These are phyloP conservation scores for Fremontodendron californicum DNA, from an alignment of 345 rosid species.

Conservation along the genomic window DNA sequence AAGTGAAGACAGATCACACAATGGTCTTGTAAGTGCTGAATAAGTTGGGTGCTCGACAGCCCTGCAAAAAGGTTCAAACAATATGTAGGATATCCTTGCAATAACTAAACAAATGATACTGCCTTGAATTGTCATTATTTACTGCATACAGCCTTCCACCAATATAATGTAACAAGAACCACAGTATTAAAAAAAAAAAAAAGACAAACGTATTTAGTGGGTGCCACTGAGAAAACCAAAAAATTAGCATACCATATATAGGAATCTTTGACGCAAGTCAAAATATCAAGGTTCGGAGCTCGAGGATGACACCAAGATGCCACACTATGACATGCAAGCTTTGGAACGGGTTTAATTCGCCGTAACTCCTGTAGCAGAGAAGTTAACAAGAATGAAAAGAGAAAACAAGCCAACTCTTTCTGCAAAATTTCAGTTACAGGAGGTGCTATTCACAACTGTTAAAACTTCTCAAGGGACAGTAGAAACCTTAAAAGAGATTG, in stretches of 20 bases:
- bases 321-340: conserved; percentile 92
- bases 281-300: conserved; percentile 96
- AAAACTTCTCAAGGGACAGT: conserved; percentile 3
- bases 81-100: neutral
- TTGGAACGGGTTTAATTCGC: conserved; percentile 93
- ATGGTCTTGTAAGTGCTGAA: conserved; percentile 93
- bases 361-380: conserved; percentile 70
- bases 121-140: neutral
- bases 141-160: neutral
- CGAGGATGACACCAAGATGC: conserved; percentile 99
- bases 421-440: conserved; percentile 8
- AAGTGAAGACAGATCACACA: conserved; percentile 94
- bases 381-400: conserved; percentile 12
- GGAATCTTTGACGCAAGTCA: conserved; percentile 96
- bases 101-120: neutral
- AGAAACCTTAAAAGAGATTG: conserved; percentile 86
- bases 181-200: neutral
- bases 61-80: conserved; percentile 55
- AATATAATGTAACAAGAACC: neutral
- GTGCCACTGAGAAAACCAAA: conserved; percentile 5
- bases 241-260: conserved; percentile 70
- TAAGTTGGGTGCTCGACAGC: conserved; percentile 95
- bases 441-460: neutral
- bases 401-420: conserved; percentile 11
- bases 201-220: neutral